Percentiles rank a stretch among this genome's conserved stretches.
Conservation (phyloP, 1,139 yeast species). For the Arxiozyma slooffiae region DNA sequence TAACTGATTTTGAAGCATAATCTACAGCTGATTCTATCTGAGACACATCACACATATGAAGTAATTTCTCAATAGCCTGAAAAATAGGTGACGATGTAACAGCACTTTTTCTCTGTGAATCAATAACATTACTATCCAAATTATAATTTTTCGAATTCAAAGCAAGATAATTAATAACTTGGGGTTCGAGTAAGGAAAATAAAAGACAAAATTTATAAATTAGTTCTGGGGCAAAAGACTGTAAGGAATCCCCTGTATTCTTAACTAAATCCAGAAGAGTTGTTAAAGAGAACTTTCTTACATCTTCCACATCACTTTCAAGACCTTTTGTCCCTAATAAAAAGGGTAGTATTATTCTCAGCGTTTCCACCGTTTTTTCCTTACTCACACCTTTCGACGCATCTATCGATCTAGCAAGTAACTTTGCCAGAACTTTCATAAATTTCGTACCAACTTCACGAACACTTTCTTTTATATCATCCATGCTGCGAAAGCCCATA, state of each 20-base stretch:
- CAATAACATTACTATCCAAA: constrained; percentile 59
- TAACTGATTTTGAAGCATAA: constrained; percentile 39
- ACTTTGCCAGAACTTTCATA: constrained; percentile 56
- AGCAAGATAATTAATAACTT: constrained; percentile 73
- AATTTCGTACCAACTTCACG: constrained; percentile 67
- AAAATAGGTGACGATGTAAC: constrained; percentile 79
- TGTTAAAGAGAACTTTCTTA: constrained; percentile 62
- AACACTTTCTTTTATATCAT: constrained; percentile 91
- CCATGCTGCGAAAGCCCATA: constrained; percentile 81
- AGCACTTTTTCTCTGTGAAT: constrained; percentile 64
- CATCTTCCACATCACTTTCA: constrained; percentile 79
- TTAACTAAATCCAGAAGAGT: constrained; percentile 64
- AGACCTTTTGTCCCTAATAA: constrained; percentile 71
- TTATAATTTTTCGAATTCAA: constrained; percentile 86
- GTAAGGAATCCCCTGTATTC: constrained; percentile 49
- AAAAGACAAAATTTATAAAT: constrained; percentile 59
- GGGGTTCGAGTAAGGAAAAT: constrained; percentile 88
- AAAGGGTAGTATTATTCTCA: constrained; percentile 64
- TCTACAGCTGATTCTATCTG: constrained; percentile 46
- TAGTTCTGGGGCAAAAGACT: constrained; percentile 59
- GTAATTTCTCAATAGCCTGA: constrained; percentile 70
- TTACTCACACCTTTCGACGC: constrained; percentile 31
- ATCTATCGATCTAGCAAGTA: constrained; percentile 47
- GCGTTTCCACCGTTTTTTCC: constrained; percentile 41
- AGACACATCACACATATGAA: constrained; percentile 47